Evolutionary conservation across 1,284 basidiomycete genomes (phyloP).

Genomic region (Cystobasidium pallidum): DNA sequence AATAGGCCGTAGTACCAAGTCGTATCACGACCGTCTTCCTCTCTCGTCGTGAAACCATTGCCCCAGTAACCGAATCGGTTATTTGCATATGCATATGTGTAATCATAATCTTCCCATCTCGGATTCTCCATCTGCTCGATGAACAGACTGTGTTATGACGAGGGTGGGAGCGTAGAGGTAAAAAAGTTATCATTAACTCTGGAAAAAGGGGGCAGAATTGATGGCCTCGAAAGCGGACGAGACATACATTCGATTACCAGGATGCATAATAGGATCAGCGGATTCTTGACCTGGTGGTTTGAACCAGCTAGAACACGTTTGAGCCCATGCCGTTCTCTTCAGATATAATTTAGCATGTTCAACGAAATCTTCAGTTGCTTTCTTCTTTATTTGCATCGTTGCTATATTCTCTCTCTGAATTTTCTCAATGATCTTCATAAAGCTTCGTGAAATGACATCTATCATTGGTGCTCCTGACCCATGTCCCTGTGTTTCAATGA

Average conservation of each 20-base stretch:
- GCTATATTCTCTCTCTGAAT: conserved; percentile 39
- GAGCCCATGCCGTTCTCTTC: conserved; percentile 51
- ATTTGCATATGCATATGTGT: conserved; percentile 46
- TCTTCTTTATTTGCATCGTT: conserved; percentile 21
- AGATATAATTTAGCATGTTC: conserved; percentile 49
- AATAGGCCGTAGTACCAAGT: conserved; percentile 49
- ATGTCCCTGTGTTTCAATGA: conserved; percentile 45
- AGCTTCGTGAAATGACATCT: conserved; percentile 47
- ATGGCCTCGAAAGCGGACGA: background rate
- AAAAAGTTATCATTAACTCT: too few relatives aligned
- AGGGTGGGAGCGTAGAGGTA: too few relatives aligned
- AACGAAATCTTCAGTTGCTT: conserved; percentile 32
- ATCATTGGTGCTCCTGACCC: conserved; percentile 51
- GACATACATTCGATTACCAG: conserved; percentile 32
- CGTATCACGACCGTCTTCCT: conserved; percentile 49
- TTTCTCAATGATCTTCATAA: conserved; percentile 44
- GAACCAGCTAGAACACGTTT: conserved; percentile 52
- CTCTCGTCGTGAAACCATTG: conserved; percentile 51
- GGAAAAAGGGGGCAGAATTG: too few relatives aligned
- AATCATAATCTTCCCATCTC: conserved; percentile 36
- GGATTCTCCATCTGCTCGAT: conserved; percentile 49
- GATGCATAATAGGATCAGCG: conserved; percentile 36
- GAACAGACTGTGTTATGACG: conserved; percentile 40
- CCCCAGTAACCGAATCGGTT: conserved; percentile 52
- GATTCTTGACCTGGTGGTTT: conserved; percentile 45